These are phyloP conservation scores for Achlya hypogyna DNA, from an alignment of 352 stramenopile species.

Conservation along the genomic window DNA sequence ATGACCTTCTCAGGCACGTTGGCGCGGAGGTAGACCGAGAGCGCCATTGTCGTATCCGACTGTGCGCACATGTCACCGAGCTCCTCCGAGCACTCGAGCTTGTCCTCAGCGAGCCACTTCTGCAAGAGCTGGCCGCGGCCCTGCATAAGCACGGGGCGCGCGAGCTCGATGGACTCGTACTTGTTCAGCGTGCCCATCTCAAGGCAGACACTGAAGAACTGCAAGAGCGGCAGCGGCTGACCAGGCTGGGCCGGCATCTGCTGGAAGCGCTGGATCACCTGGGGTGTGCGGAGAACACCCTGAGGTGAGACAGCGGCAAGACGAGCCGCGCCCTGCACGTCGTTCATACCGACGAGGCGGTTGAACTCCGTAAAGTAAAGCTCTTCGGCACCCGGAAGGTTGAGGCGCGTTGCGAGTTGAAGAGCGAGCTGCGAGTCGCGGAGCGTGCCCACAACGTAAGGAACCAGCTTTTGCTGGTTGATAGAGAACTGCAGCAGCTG, in stretches of 20 bases:
- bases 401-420: constrained; percentile 92
- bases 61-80: constrained; percentile 95
- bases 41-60: constrained; percentile 95
- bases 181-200: constrained; percentile 98
- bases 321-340: constrained; percentile 73
- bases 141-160: constrained; percentile 96
- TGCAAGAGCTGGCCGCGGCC: constrained; percentile 96
- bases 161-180: constrained; percentile 98
- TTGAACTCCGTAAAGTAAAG: constrained; percentile 99
- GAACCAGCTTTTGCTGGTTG: constrained; percentile 96
- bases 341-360: constrained; percentile 79
- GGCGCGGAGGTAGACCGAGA: constrained; percentile 96
- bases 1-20: constrained; percentile 99
- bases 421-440: constrained; percentile 95
- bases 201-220: constrained; percentile 99
- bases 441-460: constrained; percentile 98
- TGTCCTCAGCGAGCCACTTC: constrained; percentile 99
- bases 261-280: constrained; percentile 99
- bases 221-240: constrained; percentile 95
- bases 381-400: constrained; percentile 96
- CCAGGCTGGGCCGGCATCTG: constrained; percentile 95
- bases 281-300: constrained; percentile 91
- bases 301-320: constrained; percentile 88
- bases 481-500: constrained; percentile 96
- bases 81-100: constrained; percentile 96